Conservation (phyloP, 2,329 filamentous ascomycete genomes). For the Verticillium nonalfalfae region DNA sequence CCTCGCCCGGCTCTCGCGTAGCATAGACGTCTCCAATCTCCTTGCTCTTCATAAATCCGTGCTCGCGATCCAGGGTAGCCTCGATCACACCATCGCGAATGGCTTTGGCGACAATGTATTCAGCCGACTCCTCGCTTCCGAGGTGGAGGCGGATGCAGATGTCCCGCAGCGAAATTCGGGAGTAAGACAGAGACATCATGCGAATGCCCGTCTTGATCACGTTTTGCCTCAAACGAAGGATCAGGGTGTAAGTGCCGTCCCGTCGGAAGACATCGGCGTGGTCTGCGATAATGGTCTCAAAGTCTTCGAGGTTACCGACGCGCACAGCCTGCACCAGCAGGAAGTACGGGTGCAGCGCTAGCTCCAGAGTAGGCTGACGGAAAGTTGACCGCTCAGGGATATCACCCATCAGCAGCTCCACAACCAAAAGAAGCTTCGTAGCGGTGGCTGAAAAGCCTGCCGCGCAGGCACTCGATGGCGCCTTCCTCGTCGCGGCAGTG, state of each 20-base stretch:
- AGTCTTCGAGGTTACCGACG: slow-evolving; percentile 91
- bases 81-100: slow-evolving; percentile 97
- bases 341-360: slow-evolving; percentile 86
- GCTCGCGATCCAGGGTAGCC: slow-evolving; percentile 87
- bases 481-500: slow-evolving; percentile 89
- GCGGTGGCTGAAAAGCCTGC: slow-evolving; percentile 94
- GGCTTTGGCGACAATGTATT: slow-evolving; percentile 98
- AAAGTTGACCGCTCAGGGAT: slow-evolving; percentile 95
- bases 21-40: slow-evolving; percentile 94
- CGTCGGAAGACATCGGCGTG: slow-evolving; percentile 82
- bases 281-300: slow-evolving; percentile 77
- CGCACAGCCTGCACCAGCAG: slow-evolving; percentile 90
- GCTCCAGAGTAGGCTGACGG: slow-evolving; percentile 81
- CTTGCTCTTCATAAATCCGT: slow-evolving; percentile 98
- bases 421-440: slow-evolving; percentile 92
- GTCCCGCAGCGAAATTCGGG: slow-evolving; percentile 90
- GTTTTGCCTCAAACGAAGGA: slow-evolving; percentile 91
- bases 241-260: slow-evolving; percentile 92
- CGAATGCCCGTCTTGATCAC: slow-evolving; percentile 99
- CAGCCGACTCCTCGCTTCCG: slow-evolving; percentile 92
- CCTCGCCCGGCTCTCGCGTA: slow-evolving; percentile 90
- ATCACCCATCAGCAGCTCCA: slow-evolving; percentile 96
- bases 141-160: slow-evolving; percentile 94
- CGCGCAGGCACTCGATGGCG: slow-evolving; percentile 81
- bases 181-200: slow-evolving; percentile 98